Evolutionary conservation across 768 basidiomycete species (phyloP).

Genomic region (Stropharia rugosoannulata): DNA sequence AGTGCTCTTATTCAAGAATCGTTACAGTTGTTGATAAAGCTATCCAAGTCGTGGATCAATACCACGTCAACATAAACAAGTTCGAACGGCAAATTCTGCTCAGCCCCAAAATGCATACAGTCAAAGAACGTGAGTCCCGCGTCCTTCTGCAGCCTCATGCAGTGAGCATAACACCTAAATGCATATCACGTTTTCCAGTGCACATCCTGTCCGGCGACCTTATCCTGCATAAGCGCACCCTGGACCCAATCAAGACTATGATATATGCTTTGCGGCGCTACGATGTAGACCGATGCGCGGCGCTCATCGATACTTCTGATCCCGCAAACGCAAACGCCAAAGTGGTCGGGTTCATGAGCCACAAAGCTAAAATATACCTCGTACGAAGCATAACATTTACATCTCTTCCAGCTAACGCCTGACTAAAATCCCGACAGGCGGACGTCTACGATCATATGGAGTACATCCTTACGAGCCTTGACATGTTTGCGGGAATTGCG

Average conservation of each 20-base stretch:
- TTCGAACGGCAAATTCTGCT: conserved; percentile 62
- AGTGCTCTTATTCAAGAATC: neutral
- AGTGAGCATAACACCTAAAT: neutral
- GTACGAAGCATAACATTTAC: conserved; percentile 30
- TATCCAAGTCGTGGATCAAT: conserved; percentile 67
- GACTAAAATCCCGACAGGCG: conserved; percentile 38
- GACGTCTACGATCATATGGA: conserved; percentile 81
- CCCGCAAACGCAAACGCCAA: conserved; percentile 34
- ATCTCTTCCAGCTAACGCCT: neutral
- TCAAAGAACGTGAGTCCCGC: conserved; percentile 48
- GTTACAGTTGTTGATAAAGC: conserved; percentile 63
- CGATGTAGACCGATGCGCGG: conserved; percentile 65
- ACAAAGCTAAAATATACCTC: conserved; percentile 67
- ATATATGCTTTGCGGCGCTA: conserved; percentile 68
- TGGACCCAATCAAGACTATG: conserved; percentile 65
- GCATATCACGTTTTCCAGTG: conserved; percentile 37
- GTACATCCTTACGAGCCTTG: conserved; percentile 64
- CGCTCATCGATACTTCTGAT: conserved; percentile 48
- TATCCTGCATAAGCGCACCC: conserved; percentile 69
- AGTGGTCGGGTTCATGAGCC: conserved; percentile 63
- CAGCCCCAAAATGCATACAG: conserved; percentile 59
- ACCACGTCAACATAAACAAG: conserved; percentile 59
- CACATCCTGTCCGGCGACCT: conserved; percentile 78
- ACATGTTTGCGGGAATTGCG: conserved; percentile 70
- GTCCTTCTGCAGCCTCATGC: neutral